Evolutionary conservation across 2,329 filamentous ascomycete genomes (phyloP).

Genomic region (Rhinocladiella similis): DNA sequence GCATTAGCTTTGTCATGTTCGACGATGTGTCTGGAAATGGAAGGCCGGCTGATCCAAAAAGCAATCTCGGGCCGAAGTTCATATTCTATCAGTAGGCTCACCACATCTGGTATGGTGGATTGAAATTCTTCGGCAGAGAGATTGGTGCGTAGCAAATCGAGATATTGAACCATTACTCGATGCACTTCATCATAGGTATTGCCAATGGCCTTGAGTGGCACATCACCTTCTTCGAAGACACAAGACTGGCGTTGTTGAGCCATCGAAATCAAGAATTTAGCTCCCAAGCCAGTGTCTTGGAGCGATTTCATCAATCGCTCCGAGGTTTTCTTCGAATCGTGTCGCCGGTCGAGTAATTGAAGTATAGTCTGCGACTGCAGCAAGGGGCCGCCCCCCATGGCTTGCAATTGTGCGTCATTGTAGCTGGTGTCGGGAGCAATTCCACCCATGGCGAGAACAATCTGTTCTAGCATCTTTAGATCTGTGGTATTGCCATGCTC

Average conservation of each 20-base stretch:
- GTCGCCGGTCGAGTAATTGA: slow-evolving; percentile 77
- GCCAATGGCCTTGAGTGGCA: slow-evolving; percentile 84
- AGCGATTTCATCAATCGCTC: slow-evolving; percentile 78
- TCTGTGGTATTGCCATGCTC: slow-evolving; percentile 82
- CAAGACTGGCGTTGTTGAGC: slow-evolving; percentile 89
- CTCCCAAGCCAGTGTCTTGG: slow-evolving; percentile 73
- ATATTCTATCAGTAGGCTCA: slow-evolving; percentile 72
- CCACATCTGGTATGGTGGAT: slow-evolving; percentile 70
- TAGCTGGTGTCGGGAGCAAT: slow-evolving; percentile 85
- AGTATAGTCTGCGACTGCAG: slow-evolving; percentile 79
- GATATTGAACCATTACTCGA: slow-evolving; percentile 78
- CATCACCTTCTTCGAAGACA: slow-evolving; percentile 71
- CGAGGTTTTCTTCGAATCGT: slow-evolving; percentile 71
- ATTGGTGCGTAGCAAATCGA: slow-evolving; percentile 83
- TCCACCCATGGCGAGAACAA: slow-evolving; percentile 90
- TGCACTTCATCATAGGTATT: slow-evolving; percentile 90
- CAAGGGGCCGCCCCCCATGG: slow-evolving; percentile 81
- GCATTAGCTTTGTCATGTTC: slow-evolving; percentile 40
- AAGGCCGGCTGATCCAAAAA: slow-evolving; percentile 78
- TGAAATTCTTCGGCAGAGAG: slow-evolving; percentile 76
- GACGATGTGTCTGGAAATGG: slow-evolving; percentile 66
- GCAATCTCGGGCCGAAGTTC: slow-evolving; percentile 78
- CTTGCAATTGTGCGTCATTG: slow-evolving; percentile 81
- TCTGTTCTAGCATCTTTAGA: slow-evolving; percentile 84
- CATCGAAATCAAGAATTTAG: slow-evolving; percentile 82